Base-by-base conservation (phyloP, 2,329 filamentous ascomycete genomes). In the Fusarium sp. region DNA sequence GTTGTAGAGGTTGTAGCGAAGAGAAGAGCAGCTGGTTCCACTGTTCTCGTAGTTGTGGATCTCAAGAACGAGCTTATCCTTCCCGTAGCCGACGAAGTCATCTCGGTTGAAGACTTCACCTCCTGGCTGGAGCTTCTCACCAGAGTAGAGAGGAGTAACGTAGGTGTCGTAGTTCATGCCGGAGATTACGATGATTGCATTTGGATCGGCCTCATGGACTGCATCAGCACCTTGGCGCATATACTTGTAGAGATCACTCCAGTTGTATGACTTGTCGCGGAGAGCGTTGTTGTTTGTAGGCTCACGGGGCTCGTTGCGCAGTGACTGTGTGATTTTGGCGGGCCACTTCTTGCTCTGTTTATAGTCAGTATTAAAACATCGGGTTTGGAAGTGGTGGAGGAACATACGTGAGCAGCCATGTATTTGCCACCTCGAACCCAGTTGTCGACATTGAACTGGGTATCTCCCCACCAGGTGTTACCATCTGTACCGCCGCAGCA, bases 401-500 rank as follows among this genome's bases (percentile, higher is more conserved):
- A 3, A 56, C 84, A 75, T 82, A 88, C 87, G 71, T 91, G 89
- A 5, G 84, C 79, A 0, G 89, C 87, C 88, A 93, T 92, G 76
- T 88, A 92, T 81, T 79, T 28, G 89, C 82, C 61, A 0, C 90
- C 91, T 14, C 90, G 84, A 11, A 86, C 83, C 91, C 91, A 93
- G 45, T 91, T 91, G 4, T 83, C 80, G 0, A 87, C 83, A 64
- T 88, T 80, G 72, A 91, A 93, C 75, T 90, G 85, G 1, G 80
- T 85, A 76, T 92, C 90, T 17, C 90, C 88, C 81, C 89, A 91
- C 89, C 89, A 91, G 31, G 84, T 81, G 77, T 91, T 91, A 7
- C 88, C 88, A 58, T 91, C 89, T 0, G 77, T 81, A 1, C 80
- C 82, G 14, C 82, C 84, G 74, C 89, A 91, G 77, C 89, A 91